These are phyloP conservation scores for Starmerella tilneyi DNA, from an alignment of 805 yeast genomes.

Conservation along the genomic window DNA sequence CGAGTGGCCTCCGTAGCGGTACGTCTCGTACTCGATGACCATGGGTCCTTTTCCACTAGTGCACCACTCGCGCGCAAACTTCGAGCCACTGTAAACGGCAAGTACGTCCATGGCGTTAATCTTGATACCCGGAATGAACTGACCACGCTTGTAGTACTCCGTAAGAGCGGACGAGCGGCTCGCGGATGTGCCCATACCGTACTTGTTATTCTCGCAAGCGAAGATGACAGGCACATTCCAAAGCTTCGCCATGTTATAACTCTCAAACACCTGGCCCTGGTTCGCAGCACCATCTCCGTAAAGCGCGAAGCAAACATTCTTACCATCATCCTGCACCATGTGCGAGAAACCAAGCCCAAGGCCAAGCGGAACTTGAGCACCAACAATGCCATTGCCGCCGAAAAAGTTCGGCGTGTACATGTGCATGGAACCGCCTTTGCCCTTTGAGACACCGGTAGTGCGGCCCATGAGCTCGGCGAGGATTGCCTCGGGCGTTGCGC, in stretches of 20 bases:
- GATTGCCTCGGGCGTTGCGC: conserved; percentile 80
- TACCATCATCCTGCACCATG: conserved; percentile 71
- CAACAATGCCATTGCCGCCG: conserved; percentile 99
- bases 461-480: conserved; percentile 95
- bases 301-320: conserved; percentile 64
- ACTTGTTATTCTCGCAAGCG: conserved; percentile 97
- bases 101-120: conserved; percentile 97
- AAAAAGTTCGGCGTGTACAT: conserved; percentile 91
- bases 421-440: conserved; percentile 99
- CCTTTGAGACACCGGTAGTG: conserved; percentile 87
- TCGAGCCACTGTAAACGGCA: conserved; percentile 91
- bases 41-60: conserved; percentile 90
- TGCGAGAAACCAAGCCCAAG: conserved; percentile 98
- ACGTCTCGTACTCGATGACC: conserved; percentile 93
- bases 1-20: conserved; percentile 99
- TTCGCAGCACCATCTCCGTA: conserved; percentile 99
- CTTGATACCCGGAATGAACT: conserved; percentile 96
- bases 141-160: conserved; percentile 98
- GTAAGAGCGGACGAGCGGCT: conserved; percentile 93
- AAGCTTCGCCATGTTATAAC: conserved; percentile 97
- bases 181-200: conserved; percentile 99
- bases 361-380: conserved; percentile 98
- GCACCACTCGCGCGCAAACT: conserved; percentile 95
- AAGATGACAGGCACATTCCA: conserved; percentile 93
- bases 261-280: conserved; percentile 98